These are phyloP conservation scores for Gaertneriomyces semiglobifer DNA, from an alignment of 192 early-diverging fungal species.

Conservation along the genomic window DNA sequence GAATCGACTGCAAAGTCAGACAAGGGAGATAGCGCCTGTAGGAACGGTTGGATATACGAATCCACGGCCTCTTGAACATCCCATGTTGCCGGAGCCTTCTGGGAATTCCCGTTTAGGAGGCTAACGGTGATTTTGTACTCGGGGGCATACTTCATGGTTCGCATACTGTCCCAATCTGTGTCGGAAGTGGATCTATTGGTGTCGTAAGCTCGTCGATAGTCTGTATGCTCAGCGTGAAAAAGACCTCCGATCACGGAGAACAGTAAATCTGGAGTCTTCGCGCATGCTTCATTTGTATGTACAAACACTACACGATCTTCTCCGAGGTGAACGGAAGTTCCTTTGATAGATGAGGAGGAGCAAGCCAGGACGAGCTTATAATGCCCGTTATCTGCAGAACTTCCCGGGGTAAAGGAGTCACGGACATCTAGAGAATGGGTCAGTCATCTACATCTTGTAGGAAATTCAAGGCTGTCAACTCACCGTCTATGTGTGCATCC, in stretches of 20 bases:
- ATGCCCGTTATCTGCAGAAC: conserved; percentile 24
- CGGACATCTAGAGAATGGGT: background rate
- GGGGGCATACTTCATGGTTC: conserved; percentile 79
- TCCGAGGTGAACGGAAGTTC: conserved; percentile 5
- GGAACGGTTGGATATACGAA: conserved; percentile 67
- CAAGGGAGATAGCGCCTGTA: conserved; percentile 63
- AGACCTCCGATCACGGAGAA: conserved; percentile 29
- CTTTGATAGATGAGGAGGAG: background rate
- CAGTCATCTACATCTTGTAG: background rate
- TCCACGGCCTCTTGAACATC: conserved; percentile 69
- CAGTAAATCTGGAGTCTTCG: background rate
- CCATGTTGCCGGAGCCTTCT: conserved; percentile 69
- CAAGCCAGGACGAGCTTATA: conserved; percentile 23
- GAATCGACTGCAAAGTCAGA: conserved; percentile 76
- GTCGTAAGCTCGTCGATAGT: background rate
- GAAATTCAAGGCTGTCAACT: background rate
- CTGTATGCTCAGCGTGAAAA: conserved; percentile 32
- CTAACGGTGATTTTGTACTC: conserved; percentile 84
- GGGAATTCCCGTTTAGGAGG: conserved; percentile 80
- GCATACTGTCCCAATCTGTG: conserved; percentile 47
- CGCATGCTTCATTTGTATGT: background rate
- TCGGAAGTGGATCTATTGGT: background rate
- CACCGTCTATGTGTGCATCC: background rate
- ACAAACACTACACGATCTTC: conserved; percentile 5
- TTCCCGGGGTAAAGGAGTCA: background rate